Evolutionary conservation across 257 asterid genomes (phyloP), one percentile per base, ranked within the genome.

Genomic region (Capsicum chinense): DNA sequence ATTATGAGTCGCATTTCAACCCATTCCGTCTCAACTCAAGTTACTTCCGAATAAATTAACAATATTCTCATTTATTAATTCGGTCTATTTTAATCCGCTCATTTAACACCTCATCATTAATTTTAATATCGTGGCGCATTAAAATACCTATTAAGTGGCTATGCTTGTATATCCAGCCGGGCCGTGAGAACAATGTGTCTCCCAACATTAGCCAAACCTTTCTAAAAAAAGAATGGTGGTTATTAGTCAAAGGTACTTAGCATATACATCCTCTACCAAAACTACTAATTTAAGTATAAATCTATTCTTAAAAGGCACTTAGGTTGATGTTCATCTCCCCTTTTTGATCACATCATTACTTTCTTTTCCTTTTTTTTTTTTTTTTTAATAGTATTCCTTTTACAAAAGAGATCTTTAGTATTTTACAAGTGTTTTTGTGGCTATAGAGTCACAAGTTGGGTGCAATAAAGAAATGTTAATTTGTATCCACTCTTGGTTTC

Each of bases 271-370:
- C 15, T 78, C 12, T 2, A 5, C 21, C 21, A 52, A 26, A 78
- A 78, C 48, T 78, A 78, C 15, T 26, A 26, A 78, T 78, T 54
- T 78, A 78, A 54, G 81, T 78, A 78, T 52, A 54, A 54, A 69
- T 14, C 33, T 21, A 7, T 7, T 26, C 5, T 52, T 54, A 54
- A 52, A 78, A 78, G 64, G 26, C 48, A 76, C 21, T 76, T 52
- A 52, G 48, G 44, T 33, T 78, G 2, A 54, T 78, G 54, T 78
- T 78, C 81, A 26, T 78, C 63, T 52, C 59, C 64, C 64, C 48
- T 76, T 76, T 76, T 54, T 19, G 6, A 26, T 33, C 42, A 76
- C 13, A 14, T 76, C 54, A 26, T 78, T 54, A 14, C 50, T 19
- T 74, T 26, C 47, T 64, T 64, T 56, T 63, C 10, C 26, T 21